A percentile compares a stretch with the other conserved stretches of the same genome.
Evolutionary conservation across 2,329 filamentous ascomycete genomes (phyloP).

Genomic region (Sporothrix euskadiensis): DNA sequence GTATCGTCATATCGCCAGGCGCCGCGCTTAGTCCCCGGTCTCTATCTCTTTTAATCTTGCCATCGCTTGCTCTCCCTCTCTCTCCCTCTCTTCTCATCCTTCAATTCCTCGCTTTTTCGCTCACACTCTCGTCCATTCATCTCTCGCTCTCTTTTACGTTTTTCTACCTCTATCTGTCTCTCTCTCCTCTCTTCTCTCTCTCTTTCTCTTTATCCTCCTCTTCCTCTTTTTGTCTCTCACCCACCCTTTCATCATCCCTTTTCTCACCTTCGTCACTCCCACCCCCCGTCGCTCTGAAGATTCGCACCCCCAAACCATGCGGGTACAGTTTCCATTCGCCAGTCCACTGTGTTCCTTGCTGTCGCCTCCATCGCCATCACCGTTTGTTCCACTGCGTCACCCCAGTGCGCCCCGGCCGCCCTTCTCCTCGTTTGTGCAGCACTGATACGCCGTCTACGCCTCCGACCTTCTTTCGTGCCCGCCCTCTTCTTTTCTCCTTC

Average conservation of each 20-base stretch:
- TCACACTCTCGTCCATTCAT: neutral
- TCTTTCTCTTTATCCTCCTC: neutral
- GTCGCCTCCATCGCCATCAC: conserved; percentile 6
- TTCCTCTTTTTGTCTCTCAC: neutral
- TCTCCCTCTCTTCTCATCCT: conserved; percentile 4
- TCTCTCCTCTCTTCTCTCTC: neutral
- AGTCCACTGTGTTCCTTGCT: neutral
- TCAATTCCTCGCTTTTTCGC: neutral
- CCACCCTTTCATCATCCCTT: neutral
- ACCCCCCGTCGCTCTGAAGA: neutral
- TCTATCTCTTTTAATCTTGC: neutral
- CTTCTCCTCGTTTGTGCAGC: conserved; percentile 21
- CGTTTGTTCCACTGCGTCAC: conserved; percentile 21
- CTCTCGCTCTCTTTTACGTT: neutral
- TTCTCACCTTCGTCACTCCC: neutral
- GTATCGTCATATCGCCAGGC: conserved; percentile 22
- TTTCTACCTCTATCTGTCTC: neutral
- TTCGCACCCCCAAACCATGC: conserved; percentile 21
- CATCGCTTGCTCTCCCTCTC: neutral
- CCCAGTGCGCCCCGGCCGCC: conserved; percentile 12
- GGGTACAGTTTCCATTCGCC: conserved; percentile 30
- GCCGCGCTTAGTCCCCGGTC: neutral
- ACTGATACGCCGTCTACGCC: conserved; percentile 12
- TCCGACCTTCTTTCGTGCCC: neutral
- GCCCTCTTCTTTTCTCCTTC: neutral